Percentiles rank a stretch among this genome's conserved stretches.
Evolutionary conservation across 192 early-diverging fungal genomes (phyloP).

Genomic region (Entomortierella beljakovae): DNA sequence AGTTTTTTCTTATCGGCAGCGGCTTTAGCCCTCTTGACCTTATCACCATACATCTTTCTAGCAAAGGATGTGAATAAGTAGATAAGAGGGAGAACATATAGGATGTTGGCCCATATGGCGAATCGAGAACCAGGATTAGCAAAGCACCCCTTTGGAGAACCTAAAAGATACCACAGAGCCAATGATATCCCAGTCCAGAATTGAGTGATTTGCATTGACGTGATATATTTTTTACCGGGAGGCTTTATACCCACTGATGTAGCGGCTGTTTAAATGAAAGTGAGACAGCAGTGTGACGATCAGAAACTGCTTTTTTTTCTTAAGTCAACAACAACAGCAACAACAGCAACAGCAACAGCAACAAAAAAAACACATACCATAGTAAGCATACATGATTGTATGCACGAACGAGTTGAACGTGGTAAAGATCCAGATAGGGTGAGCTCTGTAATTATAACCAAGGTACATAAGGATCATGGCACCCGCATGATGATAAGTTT

Average conservation of each 20-base stretch:
- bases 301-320: no score
- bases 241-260: conserved; percentile 73
- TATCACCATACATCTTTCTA: conserved; percentile 63
- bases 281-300: neutral
- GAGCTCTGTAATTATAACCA: conserved; percentile 65
- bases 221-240: conserved; percentile 76
- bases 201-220: conserved; percentile 77
- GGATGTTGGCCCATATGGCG: conserved; percentile 61
- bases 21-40: conserved; percentile 12
- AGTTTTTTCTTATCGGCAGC: conserved; percentile 14
- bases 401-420: conserved; percentile 81
- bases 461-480: conserved; percentile 75
- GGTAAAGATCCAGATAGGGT: conserved; percentile 75
- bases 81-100: conserved; percentile 72
- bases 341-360: neutral
- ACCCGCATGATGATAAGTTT: conserved; percentile 81
- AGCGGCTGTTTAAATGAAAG: conserved; percentile 33
- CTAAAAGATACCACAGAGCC: conserved; percentile 67
- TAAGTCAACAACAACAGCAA: no score
- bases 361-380: conserved; percentile 31
- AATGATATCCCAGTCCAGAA: conserved; percentile 74
- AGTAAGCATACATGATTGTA: conserved; percentile 82
- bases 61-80: conserved; percentile 75
- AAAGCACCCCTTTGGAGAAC: conserved; percentile 59
- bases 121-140: conserved; percentile 53